Percentiles rank a stretch among this genome's conserved stretches.
Evolutionary conservation across 1,284 basidiomycete species (phyloP).

Genomic region (Paramarasmius palmivorus): DNA sequence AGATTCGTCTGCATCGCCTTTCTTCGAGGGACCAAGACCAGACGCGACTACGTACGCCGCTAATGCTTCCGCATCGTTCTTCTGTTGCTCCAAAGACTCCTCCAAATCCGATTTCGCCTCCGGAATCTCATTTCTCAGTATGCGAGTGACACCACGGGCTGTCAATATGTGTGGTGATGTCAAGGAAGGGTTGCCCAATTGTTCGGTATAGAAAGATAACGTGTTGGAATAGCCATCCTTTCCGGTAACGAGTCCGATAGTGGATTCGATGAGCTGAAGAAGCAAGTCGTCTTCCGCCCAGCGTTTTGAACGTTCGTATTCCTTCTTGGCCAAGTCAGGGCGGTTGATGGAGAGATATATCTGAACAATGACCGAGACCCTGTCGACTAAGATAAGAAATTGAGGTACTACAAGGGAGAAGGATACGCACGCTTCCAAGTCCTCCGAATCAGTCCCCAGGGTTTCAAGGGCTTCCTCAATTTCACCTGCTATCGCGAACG

Average conservation of each 20-base stretch:
- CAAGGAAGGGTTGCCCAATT: conserved; percentile 83
- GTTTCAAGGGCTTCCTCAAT: conserved; percentile 91
- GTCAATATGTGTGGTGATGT: conserved; percentile 76
- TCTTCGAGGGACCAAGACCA: conserved; percentile 60
- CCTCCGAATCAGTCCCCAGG: conserved; percentile 71
- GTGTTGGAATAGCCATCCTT: conserved; percentile 73
- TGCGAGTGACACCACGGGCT: conserved; percentile 82
- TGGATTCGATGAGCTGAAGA: conserved; percentile 87
- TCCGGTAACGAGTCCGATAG: conserved; percentile 81
- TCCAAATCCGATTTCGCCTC: conserved; percentile 85
- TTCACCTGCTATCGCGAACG: conserved; percentile 83
- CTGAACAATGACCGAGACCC: conserved; percentile 80
- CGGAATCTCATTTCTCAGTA: conserved; percentile 77
- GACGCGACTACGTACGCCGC: conserved; percentile 70
- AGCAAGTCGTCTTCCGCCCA: conserved; percentile 90
- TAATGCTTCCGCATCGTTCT: conserved; percentile 65
- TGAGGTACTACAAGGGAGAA: conserved; percentile 11
- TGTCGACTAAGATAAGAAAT: conserved; percentile 30
- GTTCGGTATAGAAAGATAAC: conserved; percentile 89
- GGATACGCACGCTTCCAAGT: conserved; percentile 80
- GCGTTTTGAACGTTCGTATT: conserved; percentile 78
- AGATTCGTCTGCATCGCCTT: conserved; percentile 60
- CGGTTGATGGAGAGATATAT: conserved; percentile 86
- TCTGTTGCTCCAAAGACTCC: conserved; percentile 69
- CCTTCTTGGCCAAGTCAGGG: conserved; percentile 82